Conservation (phyloP, 495 filamentous ascomycete genomes). For the Hypoxylon crocopeplum region DNA sequence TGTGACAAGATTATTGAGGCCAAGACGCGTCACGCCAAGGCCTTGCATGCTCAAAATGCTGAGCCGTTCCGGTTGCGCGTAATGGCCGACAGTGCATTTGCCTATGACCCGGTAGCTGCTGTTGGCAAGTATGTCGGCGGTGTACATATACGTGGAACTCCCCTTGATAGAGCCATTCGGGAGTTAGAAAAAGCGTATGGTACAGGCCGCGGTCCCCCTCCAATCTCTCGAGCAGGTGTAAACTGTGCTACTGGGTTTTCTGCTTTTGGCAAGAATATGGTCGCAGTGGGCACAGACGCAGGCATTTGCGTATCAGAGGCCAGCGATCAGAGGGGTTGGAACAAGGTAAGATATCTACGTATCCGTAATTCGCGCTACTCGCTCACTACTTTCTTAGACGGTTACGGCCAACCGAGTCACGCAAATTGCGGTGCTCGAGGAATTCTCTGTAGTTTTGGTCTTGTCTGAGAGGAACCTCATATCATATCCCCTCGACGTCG, state of each 20-base stretch:
- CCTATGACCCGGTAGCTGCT: conserved; percentile 69
- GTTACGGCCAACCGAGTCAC: conserved; percentile 80
- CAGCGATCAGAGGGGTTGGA: conserved; percentile 88
- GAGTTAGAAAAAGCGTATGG: conserved; percentile 83
- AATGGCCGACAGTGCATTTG: conserved; percentile 91
- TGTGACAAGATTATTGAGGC: conserved; percentile 92
- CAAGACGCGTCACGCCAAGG: conserved; percentile 89
- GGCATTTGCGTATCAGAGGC: conserved; percentile 89
- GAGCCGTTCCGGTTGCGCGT: conserved; percentile 94
- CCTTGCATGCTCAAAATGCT: conserved; percentile 89
- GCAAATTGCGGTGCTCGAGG: conserved; percentile 92
- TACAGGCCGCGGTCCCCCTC: conserved; percentile 67
- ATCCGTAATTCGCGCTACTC: not conserved
- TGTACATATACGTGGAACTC: conserved; percentile 80
- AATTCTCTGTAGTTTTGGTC: conserved; percentile 89
- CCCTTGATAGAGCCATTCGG: conserved; percentile 85
- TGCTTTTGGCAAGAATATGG: conserved; percentile 81
- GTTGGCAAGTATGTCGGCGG: conserved; percentile 51
- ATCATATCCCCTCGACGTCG: conserved; percentile 90
- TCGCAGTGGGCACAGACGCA: conserved; percentile 93
- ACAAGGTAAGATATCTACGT: conserved; percentile 63
- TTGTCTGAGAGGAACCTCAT: conserved; percentile 91
- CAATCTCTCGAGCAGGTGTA: conserved; percentile 82
- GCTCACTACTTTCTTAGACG: conserved; percentile 54
- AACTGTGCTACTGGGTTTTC: conserved; percentile 94